Evolutionary conservation across 139 green algal genomes (phyloP).

Genomic region (Eudorina sp.): DNA sequence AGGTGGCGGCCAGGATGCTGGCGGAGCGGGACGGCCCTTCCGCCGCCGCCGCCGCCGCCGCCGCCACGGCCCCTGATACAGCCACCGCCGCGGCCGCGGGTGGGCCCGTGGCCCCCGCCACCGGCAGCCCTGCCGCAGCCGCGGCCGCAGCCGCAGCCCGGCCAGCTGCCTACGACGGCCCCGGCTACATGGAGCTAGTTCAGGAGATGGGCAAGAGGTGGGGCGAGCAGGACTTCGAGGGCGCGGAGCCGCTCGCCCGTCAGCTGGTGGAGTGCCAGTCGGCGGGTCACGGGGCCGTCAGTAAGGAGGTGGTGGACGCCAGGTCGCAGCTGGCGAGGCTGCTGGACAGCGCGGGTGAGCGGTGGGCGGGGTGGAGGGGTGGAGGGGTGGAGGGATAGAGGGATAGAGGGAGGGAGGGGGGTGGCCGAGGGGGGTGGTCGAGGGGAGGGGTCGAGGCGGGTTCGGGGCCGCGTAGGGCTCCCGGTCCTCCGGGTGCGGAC

Average conservation of each 20-base stretch:
- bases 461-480: too few relatives aligned
- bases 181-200: slow-evolving; percentile 17
- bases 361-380: not conserved
- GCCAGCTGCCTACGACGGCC: not conserved
- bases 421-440: too few relatives aligned
- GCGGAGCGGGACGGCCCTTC: not conserved
- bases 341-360: slow-evolving; percentile 16
- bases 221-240: not conserved
- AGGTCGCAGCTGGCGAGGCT: not conserved
- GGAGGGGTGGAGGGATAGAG: not conserved
- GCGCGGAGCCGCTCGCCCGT: not conserved
- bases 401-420: too few relatives aligned
- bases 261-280: not conserved
- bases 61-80: not conserved
- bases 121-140: not conserved
- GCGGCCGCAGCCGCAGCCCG: not conserved
- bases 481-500: too few relatives aligned
- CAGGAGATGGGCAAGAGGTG: not conserved
- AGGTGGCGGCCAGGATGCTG: slow-evolving; percentile 1
- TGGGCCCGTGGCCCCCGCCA: not conserved
- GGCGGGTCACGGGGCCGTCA: not conserved
- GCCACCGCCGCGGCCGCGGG: not conserved
- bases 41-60: not conserved
- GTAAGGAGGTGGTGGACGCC: slow-evolving; percentile 18
- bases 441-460: too few relatives aligned